Evolutionary conservation across 2,329 filamentous ascomycete species (phyloP).

Genomic region (Orbilia javanica): DNA sequence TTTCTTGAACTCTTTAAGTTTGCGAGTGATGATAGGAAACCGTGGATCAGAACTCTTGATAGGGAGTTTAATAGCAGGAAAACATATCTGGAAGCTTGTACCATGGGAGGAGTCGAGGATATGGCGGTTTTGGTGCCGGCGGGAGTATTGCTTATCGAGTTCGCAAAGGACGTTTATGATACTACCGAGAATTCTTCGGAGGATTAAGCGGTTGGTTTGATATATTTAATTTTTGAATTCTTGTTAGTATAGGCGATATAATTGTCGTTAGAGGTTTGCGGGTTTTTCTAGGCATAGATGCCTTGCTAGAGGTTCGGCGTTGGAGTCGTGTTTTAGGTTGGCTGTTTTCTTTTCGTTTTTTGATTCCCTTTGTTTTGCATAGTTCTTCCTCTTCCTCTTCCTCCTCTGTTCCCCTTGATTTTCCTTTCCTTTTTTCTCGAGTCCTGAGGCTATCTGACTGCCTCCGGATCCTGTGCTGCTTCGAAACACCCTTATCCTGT

Average conservation of each 20-base stretch:
- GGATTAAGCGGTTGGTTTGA: neutral
- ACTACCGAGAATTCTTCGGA: conserved; percentile 25
- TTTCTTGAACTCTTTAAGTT: conserved; percentile 41
- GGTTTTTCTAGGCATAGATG: neutral
- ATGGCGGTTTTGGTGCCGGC: conserved; percentile 42
- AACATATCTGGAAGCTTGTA: conserved; percentile 47
- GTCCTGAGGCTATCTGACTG: no score
- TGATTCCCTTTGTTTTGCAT: neutral
- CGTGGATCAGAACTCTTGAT: conserved; percentile 47
- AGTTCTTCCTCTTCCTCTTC: no score
- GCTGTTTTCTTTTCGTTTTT: neutral
- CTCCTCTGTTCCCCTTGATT: no score
- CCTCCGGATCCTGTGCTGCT: no score
- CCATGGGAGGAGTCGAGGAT: conserved; percentile 49
- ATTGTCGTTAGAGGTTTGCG: neutral
- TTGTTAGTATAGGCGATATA: neutral
- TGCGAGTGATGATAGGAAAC: conserved; percentile 36
- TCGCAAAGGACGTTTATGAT: conserved; percentile 55
- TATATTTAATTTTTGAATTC: neutral
- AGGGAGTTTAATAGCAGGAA: conserved; percentile 37
- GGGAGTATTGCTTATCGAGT: conserved; percentile 43
- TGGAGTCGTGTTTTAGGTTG: neutral
- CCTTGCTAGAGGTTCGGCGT: neutral
- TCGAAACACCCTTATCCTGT: no score
- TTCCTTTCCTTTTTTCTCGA: no score